A percentile compares a stretch with the other conserved stretches of the same genome.
phyloP scores from a whole-genome alignment of 2,329 filamentous ascomycete genomes.

The Aureobasidium uvarum region DNA sequence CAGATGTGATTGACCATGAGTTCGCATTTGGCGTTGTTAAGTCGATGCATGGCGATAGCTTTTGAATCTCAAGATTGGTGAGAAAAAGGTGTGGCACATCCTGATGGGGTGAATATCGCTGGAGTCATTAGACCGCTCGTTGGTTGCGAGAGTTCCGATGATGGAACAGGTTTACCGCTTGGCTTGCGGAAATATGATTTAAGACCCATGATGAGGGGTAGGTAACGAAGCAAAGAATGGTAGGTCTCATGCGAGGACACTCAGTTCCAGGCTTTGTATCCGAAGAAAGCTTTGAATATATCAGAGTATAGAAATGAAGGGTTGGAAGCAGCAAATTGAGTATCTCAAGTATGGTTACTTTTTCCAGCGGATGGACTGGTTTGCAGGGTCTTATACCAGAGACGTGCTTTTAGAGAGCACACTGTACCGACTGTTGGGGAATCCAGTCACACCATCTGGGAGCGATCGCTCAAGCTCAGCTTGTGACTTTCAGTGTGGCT shows the following conservation, averaged over 20 bases:
- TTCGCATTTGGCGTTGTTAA: slow-evolving; percentile 57
- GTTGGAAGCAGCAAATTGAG: neutral
- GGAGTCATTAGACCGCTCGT: neutral
- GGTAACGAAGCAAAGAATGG: no score
- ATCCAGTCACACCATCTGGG: neutral
- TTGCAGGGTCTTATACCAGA: neutral
- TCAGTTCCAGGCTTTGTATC: neutral
- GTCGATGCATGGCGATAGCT: neutral
- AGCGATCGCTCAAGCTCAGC: neutral
- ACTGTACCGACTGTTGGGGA: neutral
- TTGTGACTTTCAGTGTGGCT: neutral
- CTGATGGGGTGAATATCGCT: neutral
- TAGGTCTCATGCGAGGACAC: neutral
- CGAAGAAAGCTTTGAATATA: neutral
- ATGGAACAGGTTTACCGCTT: neutral
- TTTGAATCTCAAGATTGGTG: neutral
- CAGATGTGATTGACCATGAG: slow-evolving; percentile 64
- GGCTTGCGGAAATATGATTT: slow-evolving; percentile 7
- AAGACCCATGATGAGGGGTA: neutral
- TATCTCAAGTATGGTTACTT: neutral
- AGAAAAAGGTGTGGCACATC: neutral
- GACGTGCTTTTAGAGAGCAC: neutral
- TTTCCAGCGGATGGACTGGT: neutral
- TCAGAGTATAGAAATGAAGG: neutral
- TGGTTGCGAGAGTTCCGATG: neutral